Evolutionary conservation across 495 filamentous ascomycete genomes (phyloP).

Genomic region (Penicillium lagena): DNA sequence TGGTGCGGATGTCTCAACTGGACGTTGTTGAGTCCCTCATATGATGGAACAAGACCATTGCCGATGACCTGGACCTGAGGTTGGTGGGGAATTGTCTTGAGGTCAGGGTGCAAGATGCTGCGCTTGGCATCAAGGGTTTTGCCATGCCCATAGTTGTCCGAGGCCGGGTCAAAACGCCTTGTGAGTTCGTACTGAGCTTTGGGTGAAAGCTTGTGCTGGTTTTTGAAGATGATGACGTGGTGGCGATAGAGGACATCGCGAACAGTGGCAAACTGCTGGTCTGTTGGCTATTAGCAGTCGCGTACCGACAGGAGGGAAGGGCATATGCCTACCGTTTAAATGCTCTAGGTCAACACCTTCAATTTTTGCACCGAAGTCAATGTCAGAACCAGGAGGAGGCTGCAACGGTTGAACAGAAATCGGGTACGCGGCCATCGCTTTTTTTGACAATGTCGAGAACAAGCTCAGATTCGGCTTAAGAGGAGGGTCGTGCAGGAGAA

Average conservation of each 20-base stretch:
- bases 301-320: neutral
- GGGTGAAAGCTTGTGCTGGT: slow-evolving; percentile 53
- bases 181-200: slow-evolving; percentile 67
- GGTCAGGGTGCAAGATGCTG: slow-evolving; percentile 66
- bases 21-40: slow-evolving; percentile 62
- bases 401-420: slow-evolving; percentile 30
- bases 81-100: slow-evolving; percentile 73
- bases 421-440: slow-evolving; percentile 11
- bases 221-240: slow-evolving; percentile 63
- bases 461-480: too few relatives aligned
- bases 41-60: slow-evolving; percentile 57
- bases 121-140: slow-evolving; percentile 61
- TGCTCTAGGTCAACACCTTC: slow-evolving; percentile 52
- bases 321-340: slow-evolving; percentile 36
- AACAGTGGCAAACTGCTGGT: slow-evolving; percentile 53
- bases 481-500: neutral
- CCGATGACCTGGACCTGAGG: slow-evolving; percentile 75
- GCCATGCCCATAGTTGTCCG: slow-evolving; percentile 63
- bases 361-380: slow-evolving; percentile 55
- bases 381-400: slow-evolving; percentile 37
- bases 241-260: slow-evolving; percentile 53
- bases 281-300: slow-evolving; percentile 22
- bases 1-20: slow-evolving; percentile 68
- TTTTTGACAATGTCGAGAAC: too few relatives aligned
- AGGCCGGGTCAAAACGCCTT: slow-evolving; percentile 59